These are phyloP conservation scores for Seminavis robusta DNA, from an alignment of 108 stramenopile genomes.

Conservation along the genomic window DNA sequence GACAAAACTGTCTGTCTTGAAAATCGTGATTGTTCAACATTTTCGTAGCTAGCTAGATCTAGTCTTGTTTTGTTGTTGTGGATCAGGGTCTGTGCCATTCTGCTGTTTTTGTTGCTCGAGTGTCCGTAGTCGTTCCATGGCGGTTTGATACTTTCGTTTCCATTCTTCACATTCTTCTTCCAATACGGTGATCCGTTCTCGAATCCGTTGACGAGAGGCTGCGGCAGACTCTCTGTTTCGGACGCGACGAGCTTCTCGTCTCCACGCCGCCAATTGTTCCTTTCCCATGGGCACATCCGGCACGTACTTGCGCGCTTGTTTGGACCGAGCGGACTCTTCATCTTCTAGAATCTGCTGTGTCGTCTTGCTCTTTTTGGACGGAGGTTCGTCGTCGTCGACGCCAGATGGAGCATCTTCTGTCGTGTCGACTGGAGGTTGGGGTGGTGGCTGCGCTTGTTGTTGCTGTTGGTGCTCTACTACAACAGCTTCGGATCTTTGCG, in stretches of 20 bases:
- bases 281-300: conserved; percentile 83
- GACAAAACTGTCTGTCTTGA: too few species aligned
- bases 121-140: conserved; percentile 61
- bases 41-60: too few species aligned
- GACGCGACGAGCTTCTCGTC: conserved; percentile 77
- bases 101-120: too few species aligned
- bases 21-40: too few species aligned
- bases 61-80: too few species aligned
- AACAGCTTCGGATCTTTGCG: conserved; percentile 29
- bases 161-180: conserved; percentile 71
- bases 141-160: conserved; percentile 70
- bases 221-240: conserved; percentile 85
- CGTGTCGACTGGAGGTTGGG: neutral
- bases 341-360: conserved; percentile 2
- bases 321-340: neutral
- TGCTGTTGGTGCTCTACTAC: neutral
- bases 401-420: conserved; percentile 3
- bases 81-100: too few species aligned
- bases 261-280: conserved; percentile 76
- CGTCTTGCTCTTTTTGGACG: conserved; percentile 43
- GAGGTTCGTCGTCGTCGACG: conserved; percentile 8
- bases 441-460: neutral
- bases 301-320: conserved; percentile 41
- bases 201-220: conserved; percentile 72
- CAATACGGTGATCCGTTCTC: conserved; percentile 73